phyloP scores from a whole-genome alignment of 2,329 filamentous ascomycete species.

The Claviceps sp. region DNA sequence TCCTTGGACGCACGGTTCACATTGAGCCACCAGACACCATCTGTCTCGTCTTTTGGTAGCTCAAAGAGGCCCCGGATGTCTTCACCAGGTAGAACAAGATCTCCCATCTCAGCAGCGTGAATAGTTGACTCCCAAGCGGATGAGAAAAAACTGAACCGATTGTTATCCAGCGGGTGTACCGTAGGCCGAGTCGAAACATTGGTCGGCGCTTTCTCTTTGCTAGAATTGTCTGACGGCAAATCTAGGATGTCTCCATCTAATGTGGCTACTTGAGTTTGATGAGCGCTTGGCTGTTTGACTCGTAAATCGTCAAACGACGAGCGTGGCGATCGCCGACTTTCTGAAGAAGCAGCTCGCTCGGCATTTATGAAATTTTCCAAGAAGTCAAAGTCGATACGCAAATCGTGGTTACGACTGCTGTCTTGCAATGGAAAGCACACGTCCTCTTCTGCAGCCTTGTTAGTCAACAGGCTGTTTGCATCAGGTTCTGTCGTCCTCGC shows the following conservation, averaged over 20 bases:
- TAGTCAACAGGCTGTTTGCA: conserved; percentile 45
- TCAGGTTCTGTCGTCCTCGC: conserved; percentile 50
- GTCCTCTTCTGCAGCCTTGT: conserved; percentile 68
- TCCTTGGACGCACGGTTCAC: conserved; percentile 81
- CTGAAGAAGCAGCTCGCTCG: conserved; percentile 34
- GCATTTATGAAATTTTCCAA: conserved; percentile 78
- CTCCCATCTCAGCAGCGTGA: conserved; percentile 77
- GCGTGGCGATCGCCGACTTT: conserved; percentile 33
- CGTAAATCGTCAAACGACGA: conserved; percentile 22
- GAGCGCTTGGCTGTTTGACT: conserved; percentile 13
- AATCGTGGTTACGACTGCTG: conserved; percentile 52
- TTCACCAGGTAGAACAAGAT: conserved; percentile 78
- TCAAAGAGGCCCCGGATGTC: conserved; percentile 77
- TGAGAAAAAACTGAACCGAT: conserved; percentile 93
- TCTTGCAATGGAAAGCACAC: conserved; percentile 78
- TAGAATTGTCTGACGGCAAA: conserved; percentile 33
- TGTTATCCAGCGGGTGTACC: conserved; percentile 42
- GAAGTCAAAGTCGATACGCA: conserved; percentile 84
- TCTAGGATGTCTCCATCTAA: conserved; percentile 44
- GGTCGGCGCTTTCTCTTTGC: conserved; percentile 33
- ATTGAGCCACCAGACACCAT: conserved; percentile 98
- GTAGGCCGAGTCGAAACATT: conserved; percentile 23
- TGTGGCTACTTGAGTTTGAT: conserved; percentile 29
- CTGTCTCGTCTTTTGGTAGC: conserved; percentile 44
- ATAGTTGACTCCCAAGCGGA: conserved; percentile 90